Conservation (phyloP, 2,329 filamentous ascomycete species). For the Lachnellula hyalina region DNA sequence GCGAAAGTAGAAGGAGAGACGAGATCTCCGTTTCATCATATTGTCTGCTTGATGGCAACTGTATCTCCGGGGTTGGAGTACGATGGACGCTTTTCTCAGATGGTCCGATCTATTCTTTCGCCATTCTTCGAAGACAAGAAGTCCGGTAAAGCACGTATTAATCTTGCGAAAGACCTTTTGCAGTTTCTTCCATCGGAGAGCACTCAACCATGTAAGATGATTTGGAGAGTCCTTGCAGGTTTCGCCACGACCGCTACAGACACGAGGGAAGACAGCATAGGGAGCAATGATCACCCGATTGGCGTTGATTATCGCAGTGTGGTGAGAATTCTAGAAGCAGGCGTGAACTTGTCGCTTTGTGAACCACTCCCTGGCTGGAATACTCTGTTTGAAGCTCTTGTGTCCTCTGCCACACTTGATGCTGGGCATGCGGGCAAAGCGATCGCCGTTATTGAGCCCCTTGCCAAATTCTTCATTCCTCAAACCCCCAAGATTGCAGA, state of each 20-base stretch:
- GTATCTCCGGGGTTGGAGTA: slow-evolving; percentile 20
- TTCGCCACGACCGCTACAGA: slow-evolving; percentile 22
- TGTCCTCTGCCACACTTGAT: slow-evolving; percentile 53
- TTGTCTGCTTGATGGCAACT: slow-evolving; percentile 52
- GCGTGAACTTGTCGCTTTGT: slow-evolving; percentile 40
- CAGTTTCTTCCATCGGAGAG: slow-evolving; percentile 18
- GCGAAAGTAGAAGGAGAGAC: slow-evolving; percentile 44
- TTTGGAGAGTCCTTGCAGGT: slow-evolving; percentile 28
- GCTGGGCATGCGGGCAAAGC: slow-evolving; percentile 63
- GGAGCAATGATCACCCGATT: slow-evolving; percentile 40
- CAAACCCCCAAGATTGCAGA: slow-evolving; percentile 28
- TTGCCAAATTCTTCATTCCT: slow-evolving; percentile 51
- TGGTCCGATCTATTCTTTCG: slow-evolving; percentile 46
- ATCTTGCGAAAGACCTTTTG: slow-evolving; percentile 31
- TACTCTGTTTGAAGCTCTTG: slow-evolving; percentile 51
- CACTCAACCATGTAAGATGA: slow-evolving; percentile 25
- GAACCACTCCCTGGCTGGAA: slow-evolving; percentile 35
- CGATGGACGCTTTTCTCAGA: slow-evolving; percentile 19
- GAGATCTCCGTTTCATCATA: slow-evolving; percentile 59
- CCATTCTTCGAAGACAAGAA: slow-evolving; percentile 49
- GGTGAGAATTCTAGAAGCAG: slow-evolving; percentile 60
- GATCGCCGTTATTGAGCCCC: slow-evolving; percentile 63
- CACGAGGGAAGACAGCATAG: slow-evolving; percentile 26
- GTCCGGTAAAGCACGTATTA: slow-evolving; percentile 32
- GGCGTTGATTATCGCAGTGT: slow-evolving; percentile 67